Evolutionary conservation across 371 early-diverging fungal genomes (phyloP).

Genomic region (Nematocida minor): DNA sequence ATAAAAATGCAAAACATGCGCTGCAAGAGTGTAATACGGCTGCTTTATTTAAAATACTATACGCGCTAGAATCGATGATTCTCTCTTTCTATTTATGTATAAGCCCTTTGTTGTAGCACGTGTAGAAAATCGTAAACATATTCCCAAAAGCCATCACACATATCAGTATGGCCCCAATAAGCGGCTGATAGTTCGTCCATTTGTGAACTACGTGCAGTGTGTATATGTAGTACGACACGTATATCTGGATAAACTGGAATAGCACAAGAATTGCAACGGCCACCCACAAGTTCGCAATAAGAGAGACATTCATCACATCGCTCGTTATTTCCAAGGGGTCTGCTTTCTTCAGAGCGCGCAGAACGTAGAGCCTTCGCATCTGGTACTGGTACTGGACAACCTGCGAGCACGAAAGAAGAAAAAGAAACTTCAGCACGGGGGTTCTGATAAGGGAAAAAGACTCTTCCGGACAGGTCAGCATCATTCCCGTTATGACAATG

Average conservation of each 20-base stretch:
- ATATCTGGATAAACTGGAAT: constrained; percentile 44
- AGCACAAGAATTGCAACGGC: constrained; percentile 19
- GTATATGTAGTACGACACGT: constrained; percentile 47
- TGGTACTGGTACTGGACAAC: constrained; percentile 50
- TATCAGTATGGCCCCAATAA: constrained; percentile 34
- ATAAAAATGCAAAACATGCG: no score
- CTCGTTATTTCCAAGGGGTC: constrained; percentile 41
- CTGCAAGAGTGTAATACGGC: no score
- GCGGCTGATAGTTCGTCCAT: constrained; percentile 41
- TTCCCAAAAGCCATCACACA: constrained; percentile 43
- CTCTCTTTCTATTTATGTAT: background rate
- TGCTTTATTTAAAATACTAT: no score
- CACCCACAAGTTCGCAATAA: constrained; percentile 23
- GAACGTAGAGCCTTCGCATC: constrained; percentile 33
- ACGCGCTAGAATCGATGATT: no score
- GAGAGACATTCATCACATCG: constrained; percentile 35
- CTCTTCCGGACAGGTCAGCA: constrained; percentile 44
- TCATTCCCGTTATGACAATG: constrained; percentile 68
- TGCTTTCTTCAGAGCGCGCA: constrained; percentile 28
- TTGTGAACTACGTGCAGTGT: constrained; percentile 2
- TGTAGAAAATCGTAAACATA: constrained; percentile 27
- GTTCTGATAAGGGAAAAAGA: constrained; percentile 24
- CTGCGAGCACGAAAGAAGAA: constrained; percentile 45
- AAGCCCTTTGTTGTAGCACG: constrained; percentile 18
- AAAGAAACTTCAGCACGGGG: constrained; percentile 39